Evolutionary conservation across 1,284 basidiomycete genomes (phyloP), one percentile per base, ranked within the genome.

Genomic region (Spongispora temasekensis): DNA sequence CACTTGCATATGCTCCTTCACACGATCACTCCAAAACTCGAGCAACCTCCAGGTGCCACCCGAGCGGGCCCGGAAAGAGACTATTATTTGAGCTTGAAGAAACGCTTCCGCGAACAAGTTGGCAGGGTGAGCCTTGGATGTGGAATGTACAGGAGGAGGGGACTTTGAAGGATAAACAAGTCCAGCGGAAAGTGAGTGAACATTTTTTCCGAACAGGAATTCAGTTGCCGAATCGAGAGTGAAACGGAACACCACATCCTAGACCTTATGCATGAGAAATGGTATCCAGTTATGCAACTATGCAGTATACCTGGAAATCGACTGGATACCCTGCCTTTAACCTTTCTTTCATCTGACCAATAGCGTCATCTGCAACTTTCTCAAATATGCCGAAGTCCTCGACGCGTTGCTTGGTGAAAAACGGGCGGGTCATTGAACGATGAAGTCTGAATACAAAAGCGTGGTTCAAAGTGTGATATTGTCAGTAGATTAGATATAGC

Each of bases 341-440:
- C 9, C 82, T 76, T 23, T 71, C 61, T 51, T 76, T 79, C 31
- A 83, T 63, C 21, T 78, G 76, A 0, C 58, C 28, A 28, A 86
- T 74, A 4, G 75, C 78, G 30, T 72, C 72, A 3, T 79, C 76
- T 1, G 81, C 72, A 53, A 83, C 79, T 4, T 74, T 76, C 59
- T 84, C 80, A 62, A 85, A 85, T 23, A 81, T 74, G 2, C 84
- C 80, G 58, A 85, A 84, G 66, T 86, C 77, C 56, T 71, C 78
- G 53, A 86, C 80, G 30, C 80, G 75, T 55, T 86, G 83, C 23
- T 76, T 77, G 21, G 71, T 77, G 68, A 86, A 86, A 71, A 84
- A 83, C 1, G 85, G 84, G 2, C 85, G 78, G 1, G 83, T 83
- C 68, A 87, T 84, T 5, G 79, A 77, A 9, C 84, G 81, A 65